phyloP scores from a whole-genome alignment of 1,139 yeast genomes.

The Tardiomyces blankii region DNA sequence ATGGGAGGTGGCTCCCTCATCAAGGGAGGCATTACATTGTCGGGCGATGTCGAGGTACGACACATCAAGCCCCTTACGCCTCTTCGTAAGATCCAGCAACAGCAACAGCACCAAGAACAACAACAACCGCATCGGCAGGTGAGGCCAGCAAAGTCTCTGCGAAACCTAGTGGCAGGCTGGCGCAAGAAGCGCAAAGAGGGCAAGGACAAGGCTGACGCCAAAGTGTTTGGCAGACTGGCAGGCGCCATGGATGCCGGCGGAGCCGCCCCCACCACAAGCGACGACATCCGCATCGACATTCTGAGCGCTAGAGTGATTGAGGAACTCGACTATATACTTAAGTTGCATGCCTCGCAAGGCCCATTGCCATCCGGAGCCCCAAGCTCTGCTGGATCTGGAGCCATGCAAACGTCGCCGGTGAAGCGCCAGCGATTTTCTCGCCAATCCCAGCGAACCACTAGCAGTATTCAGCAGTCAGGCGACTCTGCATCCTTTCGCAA shows the following conservation, averaged over 20 bases:
- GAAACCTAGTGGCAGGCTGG: conserved; percentile 6
- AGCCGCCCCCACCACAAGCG: not conserved
- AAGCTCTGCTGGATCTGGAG: too few species aligned
- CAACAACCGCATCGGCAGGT: not conserved
- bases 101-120: not conserved
- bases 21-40: conserved; percentile 21
- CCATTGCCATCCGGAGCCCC: not conserved
- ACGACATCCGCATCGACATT: conserved; percentile 45
- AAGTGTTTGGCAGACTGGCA: conserved; percentile 2
- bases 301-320: conserved; percentile 71
- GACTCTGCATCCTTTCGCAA: not conserved
- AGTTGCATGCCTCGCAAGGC: conserved; percentile 1
- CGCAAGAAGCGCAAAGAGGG: conserved; percentile 5
- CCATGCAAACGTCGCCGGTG: not conserved
- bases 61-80: conserved; percentile 13
- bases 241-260: conserved; percentile 15
- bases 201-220: conserved; percentile 9
- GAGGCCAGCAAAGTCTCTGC: conserved; percentile 1
- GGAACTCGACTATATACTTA: conserved; percentile 39
- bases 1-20: conserved; percentile 17
- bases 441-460: not conserved
- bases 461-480: not conserved
- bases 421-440: not conserved
- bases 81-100: not conserved
- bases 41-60: conserved; percentile 20